A percentile compares a stretch with the other conserved stretches of the same genome.
phyloP scores from a whole-genome alignment of 495 filamentous ascomycete species.

The Neurospora discreta region DNA sequence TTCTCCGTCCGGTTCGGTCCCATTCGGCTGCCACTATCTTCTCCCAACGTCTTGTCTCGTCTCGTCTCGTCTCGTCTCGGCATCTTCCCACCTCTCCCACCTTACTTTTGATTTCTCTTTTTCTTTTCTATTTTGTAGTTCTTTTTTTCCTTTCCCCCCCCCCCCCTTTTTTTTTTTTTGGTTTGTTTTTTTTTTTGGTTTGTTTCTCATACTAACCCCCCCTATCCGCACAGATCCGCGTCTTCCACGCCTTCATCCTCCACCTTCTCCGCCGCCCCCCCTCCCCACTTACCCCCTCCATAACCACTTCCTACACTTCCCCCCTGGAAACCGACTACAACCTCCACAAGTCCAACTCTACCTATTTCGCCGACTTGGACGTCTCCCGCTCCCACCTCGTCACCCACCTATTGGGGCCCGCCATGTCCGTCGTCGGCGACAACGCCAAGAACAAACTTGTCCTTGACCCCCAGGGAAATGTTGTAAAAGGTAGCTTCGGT shows the following conservation, averaged over 20 bases:
- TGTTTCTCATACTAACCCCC: too few species aligned
- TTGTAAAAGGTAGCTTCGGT: conserved; percentile 29
- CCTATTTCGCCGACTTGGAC: conserved; percentile 76
- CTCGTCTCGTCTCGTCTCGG: too few species aligned
- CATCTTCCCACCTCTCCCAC: too few species aligned
- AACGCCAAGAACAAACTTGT: conserved; percentile 34
- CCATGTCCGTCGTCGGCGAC: conserved; percentile 27
- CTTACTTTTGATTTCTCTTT: too few species aligned
- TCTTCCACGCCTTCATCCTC: background rate
- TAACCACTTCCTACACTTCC: conserved; percentile 46
- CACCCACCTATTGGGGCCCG: conserved; percentile 40
- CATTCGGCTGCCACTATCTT: background rate
- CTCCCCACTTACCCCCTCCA: conserved; percentile 39
- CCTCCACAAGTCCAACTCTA: conserved; percentile 74
- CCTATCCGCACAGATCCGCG: too few species aligned
- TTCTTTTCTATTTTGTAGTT: too few species aligned
- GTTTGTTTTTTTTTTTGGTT: too few species aligned
- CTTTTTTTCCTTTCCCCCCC: too few species aligned
- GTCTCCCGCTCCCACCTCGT: conserved; percentile 54
- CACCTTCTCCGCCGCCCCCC: conserved; percentile 3
- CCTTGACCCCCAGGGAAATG: conserved; percentile 22
- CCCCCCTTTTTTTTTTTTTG: too few species aligned
- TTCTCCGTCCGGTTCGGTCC: background rate
- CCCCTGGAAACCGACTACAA: conserved; percentile 72
- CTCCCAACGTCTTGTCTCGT: background rate